Base-by-base conservation (phyloP, 2,329 filamentous ascomycete genomes). In the Cercospora berteroae region DNA sequence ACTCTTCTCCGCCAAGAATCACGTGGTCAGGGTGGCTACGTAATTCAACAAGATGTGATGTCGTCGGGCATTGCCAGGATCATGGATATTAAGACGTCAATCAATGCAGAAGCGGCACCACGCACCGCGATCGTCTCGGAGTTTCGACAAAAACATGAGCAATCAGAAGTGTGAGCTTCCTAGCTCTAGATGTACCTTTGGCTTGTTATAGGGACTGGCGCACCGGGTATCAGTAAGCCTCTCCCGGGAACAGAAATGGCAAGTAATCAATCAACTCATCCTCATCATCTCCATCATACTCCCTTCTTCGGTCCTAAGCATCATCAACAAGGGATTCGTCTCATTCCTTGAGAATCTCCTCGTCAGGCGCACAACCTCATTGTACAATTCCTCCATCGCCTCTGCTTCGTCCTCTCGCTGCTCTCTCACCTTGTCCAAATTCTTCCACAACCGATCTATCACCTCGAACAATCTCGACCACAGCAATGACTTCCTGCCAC, bases 381-480 rank as follows among this genome's bases (percentile, higher is more conserved):
- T 31, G 1, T 55, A 61, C 18, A 69, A 39, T 16, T 55, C 65
- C 36, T 67, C 65, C 39, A 63, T 55, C 52, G 60, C 66, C 16
- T 56, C 59, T 16, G 50, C 52, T 25, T 36, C 57, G 50, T 67
- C 67, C 20, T 60, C 23, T 36, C 56, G 20, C 23, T 42, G 33
- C 23, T 48, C 25, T 12, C 48, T 60, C 25, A 56, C 63, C 39
- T 63, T 42, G 4, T 66, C 67, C 6, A 69, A 55, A n/a, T 52
- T 56, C 33, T 63, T 44, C 67, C 65, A 67, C 18, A 63, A 52
- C 29, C 63, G 36, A 20, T 63, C 62, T n/a, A 67, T 52, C 44
- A 42, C 58, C 25, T 64, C 42, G n/a, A 69, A 69, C 12, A 65
- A 29, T 9, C 44, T 44, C 2, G 63, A 63, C 67, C 67, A 67